Evolutionary conservation across 2,329 filamentous ascomycete genomes (phyloP).

Genomic region (Fusarium udum): DNA sequence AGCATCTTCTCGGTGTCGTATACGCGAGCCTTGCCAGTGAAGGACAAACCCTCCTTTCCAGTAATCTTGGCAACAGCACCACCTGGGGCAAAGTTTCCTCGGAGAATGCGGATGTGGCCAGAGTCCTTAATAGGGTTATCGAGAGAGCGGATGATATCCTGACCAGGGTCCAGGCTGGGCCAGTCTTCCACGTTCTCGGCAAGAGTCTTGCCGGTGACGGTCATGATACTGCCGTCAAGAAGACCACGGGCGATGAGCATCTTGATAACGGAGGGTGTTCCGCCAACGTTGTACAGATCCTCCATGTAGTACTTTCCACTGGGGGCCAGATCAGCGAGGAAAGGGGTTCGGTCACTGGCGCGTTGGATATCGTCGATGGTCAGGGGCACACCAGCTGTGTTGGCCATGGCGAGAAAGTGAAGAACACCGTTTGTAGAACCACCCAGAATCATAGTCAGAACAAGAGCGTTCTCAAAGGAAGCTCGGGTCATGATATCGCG

Average conservation of each 20-base stretch:
- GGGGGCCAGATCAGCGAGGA: conserved; percentile 86
- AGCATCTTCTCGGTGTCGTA: conserved; percentile 88
- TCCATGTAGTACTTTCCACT: conserved; percentile 88
- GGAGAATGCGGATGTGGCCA: conserved; percentile 88
- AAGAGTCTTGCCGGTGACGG: conserved; percentile 85
- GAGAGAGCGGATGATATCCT: conserved; percentile 87
- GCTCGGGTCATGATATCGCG: conserved; percentile 81
- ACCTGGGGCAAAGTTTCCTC: conserved; percentile 86
- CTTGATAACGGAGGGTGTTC: conserved; percentile 87
- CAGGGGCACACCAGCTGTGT: conserved; percentile 79
- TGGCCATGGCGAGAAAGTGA: conserved; percentile 90
- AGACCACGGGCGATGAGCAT: conserved; percentile 79
- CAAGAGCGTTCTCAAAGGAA: conserved; percentile 87
- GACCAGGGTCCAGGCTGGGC: conserved; percentile 79
- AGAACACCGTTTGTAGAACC: conserved; percentile 90
- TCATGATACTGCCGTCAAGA: conserved; percentile 80
- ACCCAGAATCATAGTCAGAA: conserved; percentile 91
- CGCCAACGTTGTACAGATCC: conserved; percentile 86
- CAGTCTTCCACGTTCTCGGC: conserved; percentile 81
- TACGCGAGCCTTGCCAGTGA: conserved; percentile 82
- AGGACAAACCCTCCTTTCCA: conserved; percentile 87
- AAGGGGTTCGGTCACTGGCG: conserved; percentile 83
- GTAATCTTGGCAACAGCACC: conserved; percentile 97
- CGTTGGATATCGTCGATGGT: conserved; percentile 85
- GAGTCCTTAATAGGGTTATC: conserved; percentile 78